phyloP scores from a whole-genome alignment of 1,139 yeast genomes.

The Meyerozyma carpophila region DNA sequence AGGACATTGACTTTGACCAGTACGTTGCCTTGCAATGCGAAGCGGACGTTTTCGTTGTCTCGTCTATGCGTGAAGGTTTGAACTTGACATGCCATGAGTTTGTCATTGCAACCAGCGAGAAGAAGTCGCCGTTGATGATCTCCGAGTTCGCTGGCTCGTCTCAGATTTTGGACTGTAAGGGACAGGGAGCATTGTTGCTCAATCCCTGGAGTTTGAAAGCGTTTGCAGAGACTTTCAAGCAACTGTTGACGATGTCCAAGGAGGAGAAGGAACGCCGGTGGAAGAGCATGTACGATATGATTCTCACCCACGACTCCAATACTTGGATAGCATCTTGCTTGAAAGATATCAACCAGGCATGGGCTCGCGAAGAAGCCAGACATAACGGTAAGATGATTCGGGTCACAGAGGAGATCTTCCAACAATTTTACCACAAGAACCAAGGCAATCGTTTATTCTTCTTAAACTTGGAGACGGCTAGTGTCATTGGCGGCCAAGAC shows the following conservation, averaged over 20 bases:
- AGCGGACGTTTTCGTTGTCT: constrained; percentile 82
- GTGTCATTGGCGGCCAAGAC: constrained; percentile 13
- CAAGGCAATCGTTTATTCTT: constrained; percentile 45
- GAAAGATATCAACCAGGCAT: constrained; percentile 50
- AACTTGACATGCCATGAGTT: constrained; percentile 94
- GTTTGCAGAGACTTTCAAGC: constrained; percentile 56
- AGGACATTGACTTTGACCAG: constrained; percentile 84
- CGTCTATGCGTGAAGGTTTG: constrained; percentile 95
- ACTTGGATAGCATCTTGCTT: constrained; percentile 69
- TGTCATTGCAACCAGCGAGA: constrained; percentile 66
- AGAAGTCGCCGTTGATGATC: constrained; percentile 75
- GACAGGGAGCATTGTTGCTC: constrained; percentile 66
- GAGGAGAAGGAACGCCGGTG: constrained; percentile 60
- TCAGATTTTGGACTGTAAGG: constrained; percentile 47
- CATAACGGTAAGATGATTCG: constrained; percentile 19
- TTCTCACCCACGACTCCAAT: constrained; percentile 63
- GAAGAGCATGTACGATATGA: constrained; percentile 53
- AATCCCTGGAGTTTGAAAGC: constrained; percentile 87
- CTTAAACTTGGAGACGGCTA: constrained; percentile 47
- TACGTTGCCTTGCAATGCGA: constrained; percentile 81
- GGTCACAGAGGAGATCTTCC: constrained; percentile 27
- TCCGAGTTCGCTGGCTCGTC: constrained; percentile 97
- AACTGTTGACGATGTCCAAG: constrained; percentile 57
- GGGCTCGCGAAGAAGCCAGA: constrained; percentile 49
- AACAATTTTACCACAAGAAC: constrained; percentile 24